These are phyloP conservation scores for Croton setiger DNA, from an alignment of 441 rosid species.

Conservation along the genomic window DNA sequence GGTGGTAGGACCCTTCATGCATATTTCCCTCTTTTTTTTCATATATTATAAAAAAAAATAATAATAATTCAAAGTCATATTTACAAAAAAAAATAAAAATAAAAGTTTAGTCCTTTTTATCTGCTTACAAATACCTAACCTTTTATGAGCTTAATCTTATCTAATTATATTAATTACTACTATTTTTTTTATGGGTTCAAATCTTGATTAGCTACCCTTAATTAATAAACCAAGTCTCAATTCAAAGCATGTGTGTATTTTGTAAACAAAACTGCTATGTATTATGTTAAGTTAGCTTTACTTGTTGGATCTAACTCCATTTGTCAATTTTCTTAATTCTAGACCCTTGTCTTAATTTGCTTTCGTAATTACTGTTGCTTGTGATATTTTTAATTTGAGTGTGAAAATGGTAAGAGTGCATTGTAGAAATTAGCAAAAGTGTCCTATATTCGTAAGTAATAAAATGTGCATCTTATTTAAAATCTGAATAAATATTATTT, in stretches of 20 bases:
- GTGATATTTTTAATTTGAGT: too few relatives aligned
- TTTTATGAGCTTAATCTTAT: conserved; percentile 13
- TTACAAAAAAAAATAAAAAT: background rate
- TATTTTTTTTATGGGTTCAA: background rate
- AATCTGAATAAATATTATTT: too few relatives aligned
- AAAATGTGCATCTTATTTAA: too few relatives aligned
- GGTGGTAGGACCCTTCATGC: conserved; percentile 24
- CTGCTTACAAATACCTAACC: conserved; percentile 28
- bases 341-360: background rate
- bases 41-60: conserved; percentile 11
- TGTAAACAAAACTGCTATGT: background rate
- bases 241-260: conserved; percentile 6
- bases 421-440: too few relatives aligned
- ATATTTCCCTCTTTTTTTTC: conserved; percentile 10
- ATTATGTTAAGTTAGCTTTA: background rate
- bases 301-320: conserved; percentile 6
- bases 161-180: too few relatives aligned
- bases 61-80: background rate
- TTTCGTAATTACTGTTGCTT: too few relatives aligned
- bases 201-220: too few relatives aligned
- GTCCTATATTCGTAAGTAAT: too few relatives aligned
- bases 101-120: conserved; percentile 18
- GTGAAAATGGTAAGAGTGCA: too few relatives aligned
- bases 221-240: background rate
- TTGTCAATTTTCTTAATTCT: background rate